phyloP scores from a whole-genome alignment of 768 basidiomycete species.

The Scleroderma bovista region DNA sequence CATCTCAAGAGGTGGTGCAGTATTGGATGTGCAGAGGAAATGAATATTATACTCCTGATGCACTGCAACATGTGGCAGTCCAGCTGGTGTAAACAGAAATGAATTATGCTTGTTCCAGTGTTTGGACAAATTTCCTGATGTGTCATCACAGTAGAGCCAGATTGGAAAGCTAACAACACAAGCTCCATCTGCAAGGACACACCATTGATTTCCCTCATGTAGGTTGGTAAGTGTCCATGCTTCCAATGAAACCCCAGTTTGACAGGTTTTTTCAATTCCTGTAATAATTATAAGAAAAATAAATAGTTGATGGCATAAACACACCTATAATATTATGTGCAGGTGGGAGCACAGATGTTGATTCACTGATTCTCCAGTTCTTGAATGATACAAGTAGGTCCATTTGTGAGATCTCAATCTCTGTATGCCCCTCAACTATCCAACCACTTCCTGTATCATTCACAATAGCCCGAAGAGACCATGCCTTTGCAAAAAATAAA shows the following conservation, averaged over 20 bases:
- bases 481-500: conserved; percentile 14
- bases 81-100: conserved; percentile 21
- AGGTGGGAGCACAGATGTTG: conserved; percentile 4
- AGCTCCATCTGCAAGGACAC: conserved; percentile 3
- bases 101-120: conserved; percentile 28
- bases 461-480: conserved; percentile 8
- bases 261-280: background rate
- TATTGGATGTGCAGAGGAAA: conserved; percentile 21
- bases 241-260: background rate
- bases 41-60: conserved; percentile 13
- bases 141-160: conserved; percentile 23
- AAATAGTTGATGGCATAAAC: background rate
- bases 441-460: conserved; percentile 8
- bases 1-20: conserved; percentile 20
- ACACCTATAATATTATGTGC: conserved; percentile 10
- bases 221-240: conserved; percentile 1
- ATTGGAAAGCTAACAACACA: conserved; percentile 11
- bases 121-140: conserved; percentile 24
- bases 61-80: conserved; percentile 7
- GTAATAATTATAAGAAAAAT: background rate
- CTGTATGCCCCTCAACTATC: conserved; percentile 10
- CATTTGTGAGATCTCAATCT: conserved; percentile 4
- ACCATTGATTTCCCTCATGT: conserved; percentile 8
- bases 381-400: conserved; percentile 7
- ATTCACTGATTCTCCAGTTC: conserved; percentile 1